Base-by-base conservation (phyloP, 169 alveolate species). In the Plasmodium berghei region DNA sequence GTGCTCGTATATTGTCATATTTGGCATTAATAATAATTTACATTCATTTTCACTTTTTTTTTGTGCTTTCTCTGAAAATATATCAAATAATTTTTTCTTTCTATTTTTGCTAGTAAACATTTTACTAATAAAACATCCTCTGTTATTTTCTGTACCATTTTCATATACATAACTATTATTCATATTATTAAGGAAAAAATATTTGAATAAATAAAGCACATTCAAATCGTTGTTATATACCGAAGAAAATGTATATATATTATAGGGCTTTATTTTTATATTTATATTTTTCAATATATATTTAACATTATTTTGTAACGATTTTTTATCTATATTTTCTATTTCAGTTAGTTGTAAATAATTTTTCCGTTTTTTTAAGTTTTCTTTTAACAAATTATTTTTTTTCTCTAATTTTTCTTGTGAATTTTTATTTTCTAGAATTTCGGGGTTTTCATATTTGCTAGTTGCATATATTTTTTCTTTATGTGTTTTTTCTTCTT, bases 1-100 rank as follows among this genome's bases (percentile, higher is more conserved):
- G 20, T 85, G 91, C 20, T 85, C 91, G 24, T 85, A 85, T 22
- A 85, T 85, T 9, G 91, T 42, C 91, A 85, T 85, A 9, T 20
- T 16, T n/a, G 91, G 91, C 8, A 70, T 70, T 16, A 85, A 62
- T 14, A n/a, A 63, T 12, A 70, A 46, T 46, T 85, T 58, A 20
- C 40, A 80, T 40, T 80, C 55, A n/a, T 28, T 66, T 5, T 66
- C 90, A 24, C 56, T 62, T 14, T 28, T 45, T 24, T 48, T 67
- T 5, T 55, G 80, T 9, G 1, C 28, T 42, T 4, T 20, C 10
- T 56, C 80, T 10, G 67, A 20, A 26, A 45, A 46, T 12, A 40
- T 4, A 6, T 66, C 80, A 14, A 18, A 46, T 2, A 20, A 9
- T n/a, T 12, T 66, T 26, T 42, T 66, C 24, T 28, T 34, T 28